Evolutionary conservation across 179 eudicot species (phyloP).

Genomic region (Carnegiea gigantea): DNA sequence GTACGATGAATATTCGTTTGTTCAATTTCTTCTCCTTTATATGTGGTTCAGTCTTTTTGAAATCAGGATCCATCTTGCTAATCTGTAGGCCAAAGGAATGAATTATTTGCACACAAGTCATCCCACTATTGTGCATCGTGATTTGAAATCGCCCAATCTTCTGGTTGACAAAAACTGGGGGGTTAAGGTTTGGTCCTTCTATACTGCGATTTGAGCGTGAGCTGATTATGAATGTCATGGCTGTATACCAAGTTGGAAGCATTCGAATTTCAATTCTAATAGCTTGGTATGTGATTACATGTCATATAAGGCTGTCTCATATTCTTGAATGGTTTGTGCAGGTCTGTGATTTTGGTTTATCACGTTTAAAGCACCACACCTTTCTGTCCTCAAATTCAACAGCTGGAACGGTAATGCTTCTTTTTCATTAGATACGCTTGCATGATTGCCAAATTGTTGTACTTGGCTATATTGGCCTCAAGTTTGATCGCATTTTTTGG

Average conservation of each 20-base stretch:
- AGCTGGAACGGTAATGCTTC: constrained; percentile 86
- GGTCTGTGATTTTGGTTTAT: constrained; percentile 97
- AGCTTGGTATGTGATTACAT: not conserved
- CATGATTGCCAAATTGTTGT: not conserved
- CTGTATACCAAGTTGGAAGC: constrained; percentile 7
- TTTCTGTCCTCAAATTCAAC: constrained; percentile 84
- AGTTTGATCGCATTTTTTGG: not conserved
- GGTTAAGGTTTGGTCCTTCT: constrained; percentile 54
- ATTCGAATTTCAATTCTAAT: constrained; percentile 2
- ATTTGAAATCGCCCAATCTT: constrained; percentile 93
- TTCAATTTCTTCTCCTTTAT: not conserved
- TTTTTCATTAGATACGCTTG: not conserved
- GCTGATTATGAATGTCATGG: too few relatives aligned
- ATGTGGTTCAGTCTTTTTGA: constrained; percentile 2
- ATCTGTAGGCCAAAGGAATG: constrained; percentile 93
- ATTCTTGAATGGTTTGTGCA: constrained; percentile 26
- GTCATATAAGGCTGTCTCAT: not conserved
- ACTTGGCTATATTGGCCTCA: not conserved
- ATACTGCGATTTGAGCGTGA: not conserved
- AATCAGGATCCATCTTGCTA: not conserved
- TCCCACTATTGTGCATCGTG: constrained; percentile 90
- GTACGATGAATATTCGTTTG: constrained; percentile 38
- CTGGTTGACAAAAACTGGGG: constrained; percentile 95
- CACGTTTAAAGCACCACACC: constrained; percentile 78
- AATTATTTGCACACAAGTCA: constrained; percentile 91